A percentile compares a stretch with the other conserved stretches of the same genome.
Evolutionary conservation across 768 basidiomycete species (phyloP).

Genomic region (Tulasnella sp.): DNA sequence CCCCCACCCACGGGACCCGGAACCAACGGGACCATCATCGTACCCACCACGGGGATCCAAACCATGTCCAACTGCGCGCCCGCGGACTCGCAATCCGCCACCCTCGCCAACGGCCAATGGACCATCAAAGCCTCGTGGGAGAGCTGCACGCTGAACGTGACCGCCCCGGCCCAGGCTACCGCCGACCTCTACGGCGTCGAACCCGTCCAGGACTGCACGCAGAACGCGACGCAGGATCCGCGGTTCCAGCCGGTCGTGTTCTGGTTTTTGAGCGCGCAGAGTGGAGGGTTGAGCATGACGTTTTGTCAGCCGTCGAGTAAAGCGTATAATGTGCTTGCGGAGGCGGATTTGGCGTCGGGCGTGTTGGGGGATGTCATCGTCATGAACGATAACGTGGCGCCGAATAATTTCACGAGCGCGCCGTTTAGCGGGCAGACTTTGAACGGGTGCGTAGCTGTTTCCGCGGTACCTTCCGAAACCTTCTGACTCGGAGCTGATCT

Average conservation of each 20-base stretch:
- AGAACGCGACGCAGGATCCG: background rate
- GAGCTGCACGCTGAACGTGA: background rate
- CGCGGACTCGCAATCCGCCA: background rate
- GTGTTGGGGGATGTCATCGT: background rate
- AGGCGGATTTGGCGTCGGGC: constrained; percentile 1
- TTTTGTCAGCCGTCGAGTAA: background rate
- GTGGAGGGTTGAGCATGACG: background rate
- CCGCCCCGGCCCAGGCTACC: background rate
- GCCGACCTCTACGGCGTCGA: constrained; percentile 1
- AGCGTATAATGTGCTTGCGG: constrained; percentile 9
- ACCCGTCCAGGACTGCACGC: background rate
- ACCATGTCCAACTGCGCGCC: background rate
- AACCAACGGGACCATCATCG: background rate
- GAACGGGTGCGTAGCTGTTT: background rate
- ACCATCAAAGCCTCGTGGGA: background rate
- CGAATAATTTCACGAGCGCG: constrained; percentile 1
- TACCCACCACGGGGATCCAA: background rate
- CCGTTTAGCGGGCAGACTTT: background rate
- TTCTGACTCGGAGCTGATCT: background rate
- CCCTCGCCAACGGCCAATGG: background rate
- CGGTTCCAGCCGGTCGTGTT: constrained; percentile 9
- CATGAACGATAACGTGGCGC: background rate
- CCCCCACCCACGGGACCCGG: background rate
- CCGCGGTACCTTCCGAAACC: background rate
- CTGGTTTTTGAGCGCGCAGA: background rate